Conservation (phyloP, 148 eudicot species). For the Silene conica region DNA sequence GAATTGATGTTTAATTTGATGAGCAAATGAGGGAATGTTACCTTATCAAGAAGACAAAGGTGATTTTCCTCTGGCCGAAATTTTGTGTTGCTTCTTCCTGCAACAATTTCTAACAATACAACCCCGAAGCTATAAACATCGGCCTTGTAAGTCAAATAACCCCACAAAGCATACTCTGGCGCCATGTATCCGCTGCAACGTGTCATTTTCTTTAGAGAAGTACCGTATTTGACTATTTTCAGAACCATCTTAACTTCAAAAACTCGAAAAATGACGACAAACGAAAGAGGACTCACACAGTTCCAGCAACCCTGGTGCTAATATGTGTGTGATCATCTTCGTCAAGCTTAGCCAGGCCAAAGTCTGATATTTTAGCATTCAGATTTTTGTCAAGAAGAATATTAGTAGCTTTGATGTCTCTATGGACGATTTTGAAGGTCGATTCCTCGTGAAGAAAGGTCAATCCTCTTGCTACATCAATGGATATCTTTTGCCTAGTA, state of each 20-base stretch:
- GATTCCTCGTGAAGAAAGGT: slow-evolving; percentile 20
- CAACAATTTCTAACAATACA: slow-evolving; percentile 47
- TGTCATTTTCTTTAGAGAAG: background rate
- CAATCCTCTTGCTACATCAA: slow-evolving; percentile 16
- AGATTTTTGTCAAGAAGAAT: slow-evolving; percentile 10
- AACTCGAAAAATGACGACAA: too few relatives aligned
- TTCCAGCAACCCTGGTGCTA: slow-evolving; percentile 22
- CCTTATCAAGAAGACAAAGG: slow-evolving; percentile 57
- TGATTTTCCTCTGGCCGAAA: slow-evolving; percentile 33
- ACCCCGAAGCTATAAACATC: slow-evolving; percentile 65
- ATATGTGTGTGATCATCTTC: slow-evolving; percentile 13
- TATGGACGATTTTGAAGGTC: slow-evolving; percentile 8
- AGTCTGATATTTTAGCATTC: slow-evolving; percentile 11
- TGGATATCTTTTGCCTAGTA: slow-evolving; percentile 5
- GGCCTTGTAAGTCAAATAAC: slow-evolving; percentile 53
- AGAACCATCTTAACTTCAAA: too few relatives aligned
- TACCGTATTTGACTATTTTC: too few relatives aligned
- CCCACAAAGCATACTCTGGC: slow-evolving; percentile 63
- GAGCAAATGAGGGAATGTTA: slow-evolving; percentile 6
- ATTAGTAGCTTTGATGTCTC: slow-evolving; percentile 20
- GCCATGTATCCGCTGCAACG: slow-evolving; percentile 60
- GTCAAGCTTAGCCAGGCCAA: slow-evolving; percentile 19
- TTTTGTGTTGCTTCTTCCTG: slow-evolving; percentile 47
- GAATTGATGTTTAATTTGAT: too few relatives aligned
- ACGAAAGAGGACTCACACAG: slow-evolving; percentile 11